Conservation (phyloP, 1,284 basidiomycete species). For the Rhodotorula sp. region DNA sequence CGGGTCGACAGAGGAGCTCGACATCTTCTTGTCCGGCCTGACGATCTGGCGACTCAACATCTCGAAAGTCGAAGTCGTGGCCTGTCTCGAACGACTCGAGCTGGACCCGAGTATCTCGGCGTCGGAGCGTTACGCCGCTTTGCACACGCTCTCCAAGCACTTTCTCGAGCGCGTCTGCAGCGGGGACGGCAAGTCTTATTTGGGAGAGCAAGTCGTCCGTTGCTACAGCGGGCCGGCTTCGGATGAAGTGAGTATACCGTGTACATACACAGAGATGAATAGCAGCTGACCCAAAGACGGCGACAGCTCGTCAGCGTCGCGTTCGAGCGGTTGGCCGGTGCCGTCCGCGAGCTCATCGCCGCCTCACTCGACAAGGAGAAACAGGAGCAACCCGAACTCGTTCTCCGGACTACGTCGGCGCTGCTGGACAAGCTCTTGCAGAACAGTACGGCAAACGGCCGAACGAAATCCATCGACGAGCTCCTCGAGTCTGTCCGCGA, state of each 20-base stretch:
- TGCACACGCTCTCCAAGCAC: constrained; percentile 35
- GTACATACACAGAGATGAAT: not conserved
- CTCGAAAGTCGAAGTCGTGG: constrained; percentile 40
- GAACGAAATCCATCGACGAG: constrained; percentile 7
- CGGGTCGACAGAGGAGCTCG: constrained; percentile 40
- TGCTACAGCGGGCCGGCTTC: constrained; percentile 39
- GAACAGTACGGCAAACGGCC: constrained; percentile 5
- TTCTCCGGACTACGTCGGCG: constrained; percentile 18
- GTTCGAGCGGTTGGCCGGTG: constrained; percentile 28
- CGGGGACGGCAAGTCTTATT: constrained; percentile 35
- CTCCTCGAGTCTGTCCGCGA: constrained; percentile 24
- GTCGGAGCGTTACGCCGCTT: constrained; percentile 28
- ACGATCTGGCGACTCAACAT: constrained; percentile 38
- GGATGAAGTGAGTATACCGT: constrained; percentile 23
- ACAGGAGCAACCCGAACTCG: not conserved
- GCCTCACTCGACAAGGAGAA: not conserved
- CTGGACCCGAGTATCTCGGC: constrained; percentile 25
- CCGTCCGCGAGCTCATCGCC: constrained; percentile 6
- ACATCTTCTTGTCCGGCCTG: constrained; percentile 39
- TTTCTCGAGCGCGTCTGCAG: constrained; percentile 39
- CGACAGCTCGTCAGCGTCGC: constrained; percentile 40
- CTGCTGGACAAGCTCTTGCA: constrained; percentile 37
- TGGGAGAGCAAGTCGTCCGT: constrained; percentile 39
- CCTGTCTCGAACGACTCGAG: constrained; percentile 39
- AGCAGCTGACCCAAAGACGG: not conserved